Percentiles rank a stretch among this genome's conserved stretches.
These are phyloP conservation scores for Phaseolus coccineus DNA, from an alignment of 331 rosid genomes.

Conservation along the genomic window DNA sequence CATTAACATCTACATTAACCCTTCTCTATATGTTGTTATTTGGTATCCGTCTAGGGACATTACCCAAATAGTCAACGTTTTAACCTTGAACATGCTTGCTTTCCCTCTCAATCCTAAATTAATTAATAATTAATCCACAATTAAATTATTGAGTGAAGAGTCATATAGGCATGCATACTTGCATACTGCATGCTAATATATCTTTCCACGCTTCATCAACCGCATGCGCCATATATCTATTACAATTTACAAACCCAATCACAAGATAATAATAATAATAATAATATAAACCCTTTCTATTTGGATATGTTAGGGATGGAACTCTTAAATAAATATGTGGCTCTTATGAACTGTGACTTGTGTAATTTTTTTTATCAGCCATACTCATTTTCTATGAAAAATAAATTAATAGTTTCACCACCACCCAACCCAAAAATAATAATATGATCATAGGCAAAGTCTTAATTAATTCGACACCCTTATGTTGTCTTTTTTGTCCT, in stretches of 20 bases:
- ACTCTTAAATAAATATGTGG: background rate
- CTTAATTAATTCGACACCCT: background rate
- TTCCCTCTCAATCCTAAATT: conserved; percentile 28
- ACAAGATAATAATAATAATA: background rate
- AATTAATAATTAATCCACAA: conserved; percentile 23
- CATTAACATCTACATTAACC: background rate
- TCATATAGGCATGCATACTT: conserved; percentile 36
- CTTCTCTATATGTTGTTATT: background rate
- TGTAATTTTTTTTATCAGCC: background rate
- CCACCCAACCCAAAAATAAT: background rate
- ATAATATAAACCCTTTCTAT: background rate
- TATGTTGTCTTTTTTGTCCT: background rate
- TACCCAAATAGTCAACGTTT: conserved; percentile 32
- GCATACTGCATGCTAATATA: conserved; percentile 38
- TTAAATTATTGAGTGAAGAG: conserved; percentile 7
- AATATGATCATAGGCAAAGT: background rate
- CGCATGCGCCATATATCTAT: conserved; percentile 14
- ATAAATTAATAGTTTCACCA: background rate
- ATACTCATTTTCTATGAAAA: background rate
- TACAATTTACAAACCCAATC: background rate
- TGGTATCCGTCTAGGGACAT: background rate
- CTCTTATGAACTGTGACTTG: background rate
- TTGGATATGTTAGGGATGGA: background rate
- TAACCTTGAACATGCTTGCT: conserved; percentile 11
- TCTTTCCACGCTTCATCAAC: conserved; percentile 37